A percentile compares a stretch with the other conserved stretches of the same genome.
These are phyloP conservation scores for Nothophytophthora sp. DNA, from an alignment of 352 stramenopile species.

Conservation along the genomic window DNA sequence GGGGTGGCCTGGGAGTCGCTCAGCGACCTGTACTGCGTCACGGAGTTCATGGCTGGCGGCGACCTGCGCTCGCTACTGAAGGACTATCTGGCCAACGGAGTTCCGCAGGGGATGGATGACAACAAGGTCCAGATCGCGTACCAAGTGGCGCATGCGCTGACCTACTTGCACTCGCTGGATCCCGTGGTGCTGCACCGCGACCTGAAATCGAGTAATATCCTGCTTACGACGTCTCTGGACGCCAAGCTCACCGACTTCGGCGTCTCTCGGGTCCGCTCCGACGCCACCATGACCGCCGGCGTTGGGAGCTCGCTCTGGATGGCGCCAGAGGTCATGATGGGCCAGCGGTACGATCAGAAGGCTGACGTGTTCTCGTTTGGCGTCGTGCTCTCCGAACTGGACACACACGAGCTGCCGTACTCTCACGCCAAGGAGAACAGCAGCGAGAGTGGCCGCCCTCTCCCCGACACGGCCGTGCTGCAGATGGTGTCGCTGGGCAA, in stretches of 20 bases:
- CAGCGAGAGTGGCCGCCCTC: slow-evolving; percentile 1
- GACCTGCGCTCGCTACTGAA: slow-evolving; percentile 32
- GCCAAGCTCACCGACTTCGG: slow-evolving; percentile 43
- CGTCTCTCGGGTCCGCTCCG: neutral
- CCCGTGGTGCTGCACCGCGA: too few relatives aligned
- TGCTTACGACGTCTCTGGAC: too few relatives aligned
- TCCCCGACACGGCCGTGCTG: slow-evolving; percentile 26
- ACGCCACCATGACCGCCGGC: slow-evolving; percentile 24
- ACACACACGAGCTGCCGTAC: slow-evolving; percentile 29
- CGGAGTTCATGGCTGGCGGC: slow-evolving; percentile 37
- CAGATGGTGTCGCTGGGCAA: slow-evolving; percentile 31
- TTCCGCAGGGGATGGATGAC: too few relatives aligned
- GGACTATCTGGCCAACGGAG: slow-evolving; percentile 6
- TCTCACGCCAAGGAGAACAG: slow-evolving; percentile 16
- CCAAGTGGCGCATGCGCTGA: too few relatives aligned
- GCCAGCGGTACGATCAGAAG: slow-evolving; percentile 25
- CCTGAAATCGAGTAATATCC: too few relatives aligned
- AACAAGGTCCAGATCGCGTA: too few relatives aligned
- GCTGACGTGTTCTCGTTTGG: slow-evolving; percentile 45
- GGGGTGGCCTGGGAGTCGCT: too few relatives aligned
- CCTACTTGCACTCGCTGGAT: too few relatives aligned
- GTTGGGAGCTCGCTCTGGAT: slow-evolving; percentile 39
- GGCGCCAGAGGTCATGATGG: slow-evolving; percentile 42
- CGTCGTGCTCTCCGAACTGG: slow-evolving; percentile 37
- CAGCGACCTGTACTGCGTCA: too few relatives aligned